Base-by-base conservation (phyloP, 2,329 filamentous ascomycete species). In the Aspergillus candidus region DNA sequence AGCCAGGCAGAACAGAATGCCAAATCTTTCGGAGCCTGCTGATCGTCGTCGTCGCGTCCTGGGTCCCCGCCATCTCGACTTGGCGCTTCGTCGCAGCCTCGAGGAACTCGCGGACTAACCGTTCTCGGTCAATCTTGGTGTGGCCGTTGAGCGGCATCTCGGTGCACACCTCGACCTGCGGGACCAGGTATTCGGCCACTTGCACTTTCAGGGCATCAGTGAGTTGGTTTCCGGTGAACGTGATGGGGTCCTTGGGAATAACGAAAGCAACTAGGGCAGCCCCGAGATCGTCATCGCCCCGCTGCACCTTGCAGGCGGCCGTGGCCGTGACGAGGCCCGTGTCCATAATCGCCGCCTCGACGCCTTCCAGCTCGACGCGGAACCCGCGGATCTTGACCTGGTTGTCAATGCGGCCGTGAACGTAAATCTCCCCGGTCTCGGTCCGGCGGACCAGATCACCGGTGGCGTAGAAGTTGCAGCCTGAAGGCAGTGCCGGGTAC, bases 351-450 rank as follows among this genome's bases (percentile, higher is more conserved):
- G 89, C 81, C 35, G 73, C 83, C 63, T 94, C 88, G 54, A 94
- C 93, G 51, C 94, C 89, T 46, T 82, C 83, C 39, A 94, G 79
- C 69, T 95, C 89, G 52, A 95, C 90, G 41, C 88, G 78, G 73
- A 94, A 94, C 1, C 88, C 88, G 40, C 88, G 81, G 52, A 94
- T 88, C 72, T 94, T 95, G 71, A 94, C 84, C 63, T 94, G 88
- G 49, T 81, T 76, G 57, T 94, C 88, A 14, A 79, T 79, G 39
- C 88, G 76, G 11, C 88, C 88, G 6, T 82, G 80, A 57, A 79
- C 83, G 53, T 82, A 82, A 4, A 86, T 81, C 60, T 94, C 88
- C 5, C 88, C 88, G 11, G 82, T 88, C 7, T 83, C 70, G 66
- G 94, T 94, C 40, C 94, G 67, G 30, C 87, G 75, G 66, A 94